Percentiles rank a stretch among this genome's conserved stretches.
phyloP scores from a whole-genome alignment of 1,284 basidiomycete genomes.

The Cryptococcus sp. region DNA sequence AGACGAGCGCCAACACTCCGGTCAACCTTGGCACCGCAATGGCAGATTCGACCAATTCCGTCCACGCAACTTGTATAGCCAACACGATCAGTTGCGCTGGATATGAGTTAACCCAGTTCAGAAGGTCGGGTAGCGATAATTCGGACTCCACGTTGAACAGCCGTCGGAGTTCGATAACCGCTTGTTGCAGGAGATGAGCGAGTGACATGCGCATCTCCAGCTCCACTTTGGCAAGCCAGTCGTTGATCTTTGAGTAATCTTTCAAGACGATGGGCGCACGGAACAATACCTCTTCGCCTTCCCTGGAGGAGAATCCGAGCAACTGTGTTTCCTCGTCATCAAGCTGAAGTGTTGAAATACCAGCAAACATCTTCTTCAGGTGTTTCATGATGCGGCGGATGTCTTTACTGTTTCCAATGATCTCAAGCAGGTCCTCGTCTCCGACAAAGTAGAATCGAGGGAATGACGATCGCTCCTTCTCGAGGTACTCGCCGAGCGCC shows the following conservation, averaged over 20 bases:
- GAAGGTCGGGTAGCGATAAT: conserved; percentile 65
- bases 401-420: conserved; percentile 99
- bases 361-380: conserved; percentile 99
- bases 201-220: conserved; percentile 92
- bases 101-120: conserved; percentile 88
- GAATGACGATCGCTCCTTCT: conserved; percentile 94
- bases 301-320: conserved; percentile 82
- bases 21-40: conserved; percentile 63
- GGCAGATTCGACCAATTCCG: conserved; percentile 74
- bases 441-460: conserved; percentile 99
- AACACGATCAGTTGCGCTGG: conserved; percentile 95
- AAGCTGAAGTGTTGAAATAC: conserved; percentile 85
- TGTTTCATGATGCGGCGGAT: conserved; percentile 97
- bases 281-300: conserved; percentile 91
- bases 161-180: conserved; percentile 59
- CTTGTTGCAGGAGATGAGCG: conserved; percentile 55
- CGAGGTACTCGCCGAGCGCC: conserved; percentile 97
- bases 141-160: conserved; percentile 63
- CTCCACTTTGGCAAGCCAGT: conserved; percentile 94
- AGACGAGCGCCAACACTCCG: conserved; percentile 70
- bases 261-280: conserved; percentile 80
- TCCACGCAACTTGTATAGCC: conserved; percentile 94
- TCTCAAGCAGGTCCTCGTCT: conserved; percentile 97
- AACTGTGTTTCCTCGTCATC: conserved; percentile 79
- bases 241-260: conserved; percentile 96